Conservation (phyloP, 108 stramenopile species). For the Cylindrotheca closterium region DNA sequence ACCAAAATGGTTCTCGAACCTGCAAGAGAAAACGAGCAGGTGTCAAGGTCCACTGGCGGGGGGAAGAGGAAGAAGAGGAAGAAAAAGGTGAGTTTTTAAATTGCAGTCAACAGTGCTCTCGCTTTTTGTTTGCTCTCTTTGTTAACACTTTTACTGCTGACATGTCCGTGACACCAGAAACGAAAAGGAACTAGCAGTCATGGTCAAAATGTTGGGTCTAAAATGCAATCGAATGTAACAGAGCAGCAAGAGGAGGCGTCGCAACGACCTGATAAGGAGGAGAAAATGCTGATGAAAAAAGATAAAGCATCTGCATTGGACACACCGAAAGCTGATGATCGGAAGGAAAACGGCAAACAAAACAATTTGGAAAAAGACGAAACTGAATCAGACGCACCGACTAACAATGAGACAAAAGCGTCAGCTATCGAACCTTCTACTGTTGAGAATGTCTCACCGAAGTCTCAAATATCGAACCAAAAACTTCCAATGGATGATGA, state of each 20-base stretch:
- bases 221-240: too few species aligned
- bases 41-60: not conserved
- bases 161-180: not conserved
- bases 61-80: slow-evolving; percentile 33
- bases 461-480: not conserved
- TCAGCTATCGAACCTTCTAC: too few species aligned
- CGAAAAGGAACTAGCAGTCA: not conserved
- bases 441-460: not conserved
- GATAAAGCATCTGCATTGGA: too few species aligned
- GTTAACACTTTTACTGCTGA: not conserved
- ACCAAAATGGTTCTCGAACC: not conserved
- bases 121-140: not conserved
- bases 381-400: not conserved
- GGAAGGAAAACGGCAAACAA: not conserved
- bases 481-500: too few species aligned
- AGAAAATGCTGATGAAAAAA: too few species aligned
- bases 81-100: slow-evolving; percentile 32
- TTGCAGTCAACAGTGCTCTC: not conserved
- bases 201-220: too few species aligned
- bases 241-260: too few species aligned
- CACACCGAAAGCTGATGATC: not conserved
- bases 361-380: not conserved
- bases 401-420: not conserved
- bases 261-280: too few species aligned
- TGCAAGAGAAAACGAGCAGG: not conserved